phyloP scores from a whole-genome alignment of 176 grass and related monocot species.

The Zoysia pacifica region DNA sequence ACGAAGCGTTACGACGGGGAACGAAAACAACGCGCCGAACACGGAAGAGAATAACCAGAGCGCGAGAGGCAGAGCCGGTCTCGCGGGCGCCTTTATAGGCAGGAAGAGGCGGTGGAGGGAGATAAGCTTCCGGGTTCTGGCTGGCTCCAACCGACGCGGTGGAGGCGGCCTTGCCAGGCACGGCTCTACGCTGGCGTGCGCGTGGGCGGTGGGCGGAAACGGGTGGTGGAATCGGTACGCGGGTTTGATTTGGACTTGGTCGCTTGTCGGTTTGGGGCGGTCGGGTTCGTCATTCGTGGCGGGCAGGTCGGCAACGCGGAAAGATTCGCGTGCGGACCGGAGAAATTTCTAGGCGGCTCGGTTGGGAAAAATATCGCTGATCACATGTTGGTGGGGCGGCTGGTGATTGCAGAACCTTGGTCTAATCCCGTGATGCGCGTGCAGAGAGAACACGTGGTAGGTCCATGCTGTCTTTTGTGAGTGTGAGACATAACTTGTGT shows the following conservation, averaged over 20 bases:
- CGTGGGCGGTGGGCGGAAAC: not conserved
- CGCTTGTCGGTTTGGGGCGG: not conserved
- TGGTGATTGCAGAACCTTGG: not conserved
- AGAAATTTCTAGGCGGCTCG: constrained; percentile 36
- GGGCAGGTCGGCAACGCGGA: constrained; percentile 28
- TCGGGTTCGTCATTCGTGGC: not conserved
- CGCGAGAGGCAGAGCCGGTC: not conserved
- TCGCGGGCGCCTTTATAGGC: constrained; percentile 21
- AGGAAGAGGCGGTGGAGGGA: constrained; percentile 10
- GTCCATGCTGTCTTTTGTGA: not conserved
- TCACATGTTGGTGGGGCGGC: not conserved
- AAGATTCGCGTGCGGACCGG: constrained; percentile 1
- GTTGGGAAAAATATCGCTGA: not conserved
- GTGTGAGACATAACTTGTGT: too few relatives aligned
- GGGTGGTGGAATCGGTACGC: not conserved
- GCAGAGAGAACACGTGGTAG: not conserved
- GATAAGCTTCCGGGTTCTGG: not conserved
- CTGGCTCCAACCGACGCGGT: constrained; percentile 20
- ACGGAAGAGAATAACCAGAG: not conserved
- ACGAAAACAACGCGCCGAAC: not conserved
- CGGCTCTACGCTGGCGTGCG: constrained; percentile 30
- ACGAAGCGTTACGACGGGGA: not conserved
- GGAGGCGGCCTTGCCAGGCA: constrained; percentile 25
- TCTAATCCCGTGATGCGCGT: too few relatives aligned
- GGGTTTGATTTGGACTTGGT: not conserved